Percentiles rank a stretch among this genome's conserved stretches.
Evolutionary conservation across 2,329 filamentous ascomycete species (phyloP).

Genomic region (Chrysosporium keratinophilum): DNA sequence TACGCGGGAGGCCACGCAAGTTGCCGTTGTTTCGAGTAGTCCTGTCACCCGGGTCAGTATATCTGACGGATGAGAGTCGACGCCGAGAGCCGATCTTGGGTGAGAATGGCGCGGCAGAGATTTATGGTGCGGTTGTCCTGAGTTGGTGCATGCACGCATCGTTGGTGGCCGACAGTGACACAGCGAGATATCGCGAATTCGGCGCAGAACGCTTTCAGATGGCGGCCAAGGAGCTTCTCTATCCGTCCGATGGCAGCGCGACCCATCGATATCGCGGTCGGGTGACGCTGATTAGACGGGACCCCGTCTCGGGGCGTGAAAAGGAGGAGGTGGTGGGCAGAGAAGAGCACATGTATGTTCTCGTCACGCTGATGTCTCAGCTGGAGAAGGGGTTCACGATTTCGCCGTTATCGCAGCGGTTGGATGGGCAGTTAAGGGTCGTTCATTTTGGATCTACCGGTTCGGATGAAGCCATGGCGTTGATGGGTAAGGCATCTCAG

Average conservation of each 20-base stretch:
- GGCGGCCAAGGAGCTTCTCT: constrained; percentile 68
- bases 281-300: constrained; percentile 36
- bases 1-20: constrained; percentile 45
- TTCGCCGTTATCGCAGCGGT: constrained; percentile 58
- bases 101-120: constrained; percentile 24
- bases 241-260: constrained; percentile 41
- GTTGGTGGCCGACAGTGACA: constrained; percentile 85
- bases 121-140: constrained; percentile 70
- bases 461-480: constrained; percentile 58
- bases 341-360: constrained; percentile 60
- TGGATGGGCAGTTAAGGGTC: constrained; percentile 61
- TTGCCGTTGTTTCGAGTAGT: constrained; percentile 54
- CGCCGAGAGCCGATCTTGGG: constrained; percentile 26
- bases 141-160: constrained; percentile 86
- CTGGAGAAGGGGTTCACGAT: constrained; percentile 75
- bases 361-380: constrained; percentile 66
- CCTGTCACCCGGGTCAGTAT: constrained; percentile 49
- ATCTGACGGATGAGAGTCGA: constrained; percentile 38
- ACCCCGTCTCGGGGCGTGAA: constrained; percentile 13
- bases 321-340: constrained; percentile 25
- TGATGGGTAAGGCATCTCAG: constrained; percentile 59
- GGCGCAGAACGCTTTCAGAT: constrained; percentile 73
- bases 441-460: constrained; percentile 62
- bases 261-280: constrained; percentile 49
- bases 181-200: constrained; percentile 63